These are phyloP conservation scores for Trichoderma orchidacearum DNA, from an alignment of 495 filamentous ascomycete species.

Conservation along the genomic window DNA sequence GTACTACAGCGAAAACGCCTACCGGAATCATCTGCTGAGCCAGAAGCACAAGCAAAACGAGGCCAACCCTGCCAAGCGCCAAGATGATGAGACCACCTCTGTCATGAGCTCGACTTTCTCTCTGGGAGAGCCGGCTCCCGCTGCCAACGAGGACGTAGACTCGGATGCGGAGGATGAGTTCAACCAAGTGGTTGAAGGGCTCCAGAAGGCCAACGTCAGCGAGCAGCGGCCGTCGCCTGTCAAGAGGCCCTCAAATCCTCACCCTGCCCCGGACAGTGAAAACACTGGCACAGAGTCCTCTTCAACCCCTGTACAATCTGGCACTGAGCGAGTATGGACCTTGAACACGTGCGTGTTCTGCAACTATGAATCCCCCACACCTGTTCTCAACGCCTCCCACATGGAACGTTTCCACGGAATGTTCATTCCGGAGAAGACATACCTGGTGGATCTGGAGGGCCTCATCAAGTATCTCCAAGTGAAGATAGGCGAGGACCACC, in stretches of 20 bases:
- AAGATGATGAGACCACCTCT: slow-evolving; percentile 63
- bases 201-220: slow-evolving; percentile 59
- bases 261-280: slow-evolving; percentile 29
- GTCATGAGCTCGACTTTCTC: slow-evolving; percentile 87
- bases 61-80: slow-evolving; percentile 14
- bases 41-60: slow-evolving; percentile 75
- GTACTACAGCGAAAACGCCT: slow-evolving; percentile 93
- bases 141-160: slow-evolving; percentile 33
- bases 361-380: slow-evolving; percentile 58
- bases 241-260: slow-evolving; percentile 41
- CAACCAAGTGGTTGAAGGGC: slow-evolving; percentile 59
- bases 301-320: slow-evolving; percentile 13
- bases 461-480: slow-evolving; percentile 66
- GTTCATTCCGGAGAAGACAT: slow-evolving; percentile 85
- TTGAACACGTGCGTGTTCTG: slow-evolving; percentile 80
- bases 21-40: slow-evolving; percentile 81
- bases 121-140: slow-evolving; percentile 61
- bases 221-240: slow-evolving; percentile 28
- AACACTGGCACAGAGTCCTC: slow-evolving; percentile 16
- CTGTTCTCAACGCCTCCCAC: slow-evolving; percentile 63
- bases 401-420: slow-evolving; percentile 91
- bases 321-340: slow-evolving; percentile 17
- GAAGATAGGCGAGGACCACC: slow-evolving; percentile 59
- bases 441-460: slow-evolving; percentile 67
- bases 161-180: slow-evolving; percentile 61